phyloP scores from a whole-genome alignment of 2,329 filamentous ascomycete genomes.

The Penicillium sp. region DNA sequence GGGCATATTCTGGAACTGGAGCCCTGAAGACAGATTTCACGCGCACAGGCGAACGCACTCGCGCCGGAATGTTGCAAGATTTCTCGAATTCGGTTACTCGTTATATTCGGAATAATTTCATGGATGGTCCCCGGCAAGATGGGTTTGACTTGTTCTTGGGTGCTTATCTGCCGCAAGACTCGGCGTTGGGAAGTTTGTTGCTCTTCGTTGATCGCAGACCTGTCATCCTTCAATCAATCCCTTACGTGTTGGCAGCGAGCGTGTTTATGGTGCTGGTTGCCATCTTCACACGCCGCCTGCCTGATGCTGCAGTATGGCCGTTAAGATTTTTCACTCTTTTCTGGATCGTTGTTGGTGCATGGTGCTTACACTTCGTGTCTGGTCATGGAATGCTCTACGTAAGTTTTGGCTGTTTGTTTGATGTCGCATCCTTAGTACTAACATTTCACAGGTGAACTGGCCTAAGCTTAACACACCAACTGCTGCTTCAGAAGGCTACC shows the following conservation, averaged over 20 bases:
- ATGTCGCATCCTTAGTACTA: slow-evolving; percentile 5
- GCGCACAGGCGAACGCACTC: slow-evolving; percentile 84
- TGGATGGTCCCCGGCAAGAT: slow-evolving; percentile 90
- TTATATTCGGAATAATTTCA: slow-evolving; percentile 91
- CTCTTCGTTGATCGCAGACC: slow-evolving; percentile 84
- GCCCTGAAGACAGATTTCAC: slow-evolving; percentile 98
- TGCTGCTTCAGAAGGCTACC: slow-evolving; percentile 81
- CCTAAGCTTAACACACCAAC: slow-evolving; percentile 88
- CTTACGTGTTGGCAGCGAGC: slow-evolving; percentile 83
- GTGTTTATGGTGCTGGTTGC: slow-evolving; percentile 77
- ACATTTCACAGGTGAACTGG: slow-evolving; percentile 72
- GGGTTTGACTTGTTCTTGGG: slow-evolving; percentile 93
- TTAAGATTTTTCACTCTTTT: slow-evolving; percentile 77
- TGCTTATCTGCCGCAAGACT: slow-evolving; percentile 70
- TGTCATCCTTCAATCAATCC: slow-evolving; percentile 84
- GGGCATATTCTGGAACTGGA: slow-evolving; percentile 89
- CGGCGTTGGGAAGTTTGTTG: slow-evolving; percentile 65
- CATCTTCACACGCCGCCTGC: slow-evolving; percentile 65
- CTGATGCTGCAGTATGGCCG: slow-evolving; percentile 73
- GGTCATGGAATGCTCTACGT: slow-evolving; percentile 90
- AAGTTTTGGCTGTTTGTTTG: slow-evolving; percentile 43
- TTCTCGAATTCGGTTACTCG: slow-evolving; percentile 81
- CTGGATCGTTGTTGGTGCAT: slow-evolving; percentile 66
- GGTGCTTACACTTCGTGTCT: slow-evolving; percentile 72
- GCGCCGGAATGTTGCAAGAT: slow-evolving; percentile 78